These are phyloP conservation scores for Primulina huaijiensis DNA, from an alignment of 257 asterid genomes.

Conservation along the genomic window DNA sequence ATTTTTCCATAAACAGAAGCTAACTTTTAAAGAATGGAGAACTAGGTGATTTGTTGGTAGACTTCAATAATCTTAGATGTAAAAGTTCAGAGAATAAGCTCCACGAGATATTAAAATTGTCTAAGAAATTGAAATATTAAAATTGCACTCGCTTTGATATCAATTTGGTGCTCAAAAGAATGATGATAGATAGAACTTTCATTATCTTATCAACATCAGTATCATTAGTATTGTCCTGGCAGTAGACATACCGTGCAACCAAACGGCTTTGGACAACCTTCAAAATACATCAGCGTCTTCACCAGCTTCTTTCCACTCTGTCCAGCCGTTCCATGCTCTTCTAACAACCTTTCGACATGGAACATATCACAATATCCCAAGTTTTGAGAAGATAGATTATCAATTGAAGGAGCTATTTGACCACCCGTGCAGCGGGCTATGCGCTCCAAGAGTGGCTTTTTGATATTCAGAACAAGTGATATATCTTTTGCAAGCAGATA, in stretches of 20 bases:
- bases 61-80: constrained; percentile 5
- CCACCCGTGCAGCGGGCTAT: constrained; percentile 91
- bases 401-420: constrained; percentile 86
- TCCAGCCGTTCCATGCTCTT: constrained; percentile 76
- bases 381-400: constrained; percentile 70
- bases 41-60: constrained; percentile 1
- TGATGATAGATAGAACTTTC: constrained; percentile 9
- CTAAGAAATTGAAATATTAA: constrained; percentile 5
- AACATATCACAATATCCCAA: constrained; percentile 82
- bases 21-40: background rate
- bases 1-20: constrained; percentile 6
- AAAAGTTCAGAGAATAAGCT: constrained; percentile 13
- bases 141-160: constrained; percentile 7
- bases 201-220: constrained; percentile 20
- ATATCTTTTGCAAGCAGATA: constrained; percentile 89
- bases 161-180: constrained; percentile 1
- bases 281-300: constrained; percentile 93
- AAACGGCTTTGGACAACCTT: constrained; percentile 94
- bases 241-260: constrained; percentile 81
- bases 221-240: constrained; percentile 15
- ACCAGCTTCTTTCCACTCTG: constrained; percentile 66
- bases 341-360: constrained; percentile 67
- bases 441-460: constrained; percentile 87
- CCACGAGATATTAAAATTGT: constrained; percentile 13
- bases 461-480: constrained; percentile 85